phyloP scores from a whole-genome alignment of 169 alveolate genomes.

The Toxoplasma gondii region DNA sequence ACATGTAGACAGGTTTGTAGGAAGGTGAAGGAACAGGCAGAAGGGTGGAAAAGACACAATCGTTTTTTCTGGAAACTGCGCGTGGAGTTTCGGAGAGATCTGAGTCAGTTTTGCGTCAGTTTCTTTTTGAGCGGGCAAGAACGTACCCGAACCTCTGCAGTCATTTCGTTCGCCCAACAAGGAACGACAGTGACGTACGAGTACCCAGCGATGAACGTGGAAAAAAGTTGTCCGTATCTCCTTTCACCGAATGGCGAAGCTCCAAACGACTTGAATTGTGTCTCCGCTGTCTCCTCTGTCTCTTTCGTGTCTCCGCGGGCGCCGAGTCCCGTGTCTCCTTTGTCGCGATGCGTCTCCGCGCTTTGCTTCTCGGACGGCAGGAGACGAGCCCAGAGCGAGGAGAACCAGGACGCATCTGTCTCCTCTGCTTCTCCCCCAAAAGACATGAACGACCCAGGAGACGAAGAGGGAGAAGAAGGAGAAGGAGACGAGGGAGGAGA shows the following conservation, averaged over 20 bases:
- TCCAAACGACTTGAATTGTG: not conserved
- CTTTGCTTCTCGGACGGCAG: not conserved
- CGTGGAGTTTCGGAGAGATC: too few relatives aligned
- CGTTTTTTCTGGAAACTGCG: too few relatives aligned
- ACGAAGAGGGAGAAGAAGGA: not conserved
- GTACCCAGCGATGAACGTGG: slow-evolving; percentile 53
- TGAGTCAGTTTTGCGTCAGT: too few relatives aligned
- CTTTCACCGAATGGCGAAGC: slow-evolving; percentile 36
- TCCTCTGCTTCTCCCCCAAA: not conserved
- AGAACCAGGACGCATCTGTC: not conserved
- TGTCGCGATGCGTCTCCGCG: not conserved
- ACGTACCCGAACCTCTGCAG: slow-evolving; percentile 41
- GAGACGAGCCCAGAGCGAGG: not conserved
- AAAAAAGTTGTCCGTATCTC: slow-evolving; percentile 28
- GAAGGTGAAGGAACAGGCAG: too few relatives aligned
- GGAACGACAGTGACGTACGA: slow-evolving; percentile 57
- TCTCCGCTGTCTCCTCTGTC: not conserved
- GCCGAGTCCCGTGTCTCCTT: not conserved
- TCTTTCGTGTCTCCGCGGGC: not conserved
- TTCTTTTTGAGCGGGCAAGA: too few relatives aligned
- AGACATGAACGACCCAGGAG: not conserved
- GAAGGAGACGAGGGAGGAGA: not conserved
- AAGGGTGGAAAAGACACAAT: too few relatives aligned
- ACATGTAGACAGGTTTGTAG: too few relatives aligned
- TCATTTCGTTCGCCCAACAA: slow-evolving; percentile 66